Evolutionary conservation across 257 asterid species (phyloP).

Genomic region (Solanum sejunctum): DNA sequence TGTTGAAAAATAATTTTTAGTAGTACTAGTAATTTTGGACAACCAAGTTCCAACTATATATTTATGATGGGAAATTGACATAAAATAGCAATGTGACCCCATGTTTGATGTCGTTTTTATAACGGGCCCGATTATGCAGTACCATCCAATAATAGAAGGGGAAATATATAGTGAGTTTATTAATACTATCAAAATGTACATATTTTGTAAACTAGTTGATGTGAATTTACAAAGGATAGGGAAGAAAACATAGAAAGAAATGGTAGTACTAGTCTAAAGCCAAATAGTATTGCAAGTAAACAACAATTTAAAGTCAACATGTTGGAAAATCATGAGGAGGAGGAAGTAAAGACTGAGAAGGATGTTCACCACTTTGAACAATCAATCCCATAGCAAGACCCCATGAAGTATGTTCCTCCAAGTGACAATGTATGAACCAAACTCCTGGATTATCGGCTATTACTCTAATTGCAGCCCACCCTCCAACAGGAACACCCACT

Average conservation of each 20-base stretch:
- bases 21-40: background rate
- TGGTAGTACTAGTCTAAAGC: background rate
- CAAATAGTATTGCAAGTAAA: background rate
- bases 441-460: constrained; percentile 72
- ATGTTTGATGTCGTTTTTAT: background rate
- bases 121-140: background rate
- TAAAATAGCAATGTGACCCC: background rate
- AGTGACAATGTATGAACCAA: constrained; percentile 80
- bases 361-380: constrained; percentile 34
- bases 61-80: background rate
- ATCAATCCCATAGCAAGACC: constrained; percentile 68
- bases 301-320: constrained; percentile 22
- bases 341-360: constrained; percentile 41
- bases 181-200: no score
- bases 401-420: constrained; percentile 77
- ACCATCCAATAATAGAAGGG: no score
- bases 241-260: background rate
- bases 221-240: background rate
- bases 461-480: constrained; percentile 73
- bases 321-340: constrained; percentile 67
- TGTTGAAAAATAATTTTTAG: no score
- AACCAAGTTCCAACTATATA: background rate
- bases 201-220: background rate
- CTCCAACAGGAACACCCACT: constrained; percentile 77
- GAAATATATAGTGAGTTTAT: no score